Evolutionary conservation across 75 land plant species (phyloP).

Genomic region (Pinus tabuliformis): DNA sequence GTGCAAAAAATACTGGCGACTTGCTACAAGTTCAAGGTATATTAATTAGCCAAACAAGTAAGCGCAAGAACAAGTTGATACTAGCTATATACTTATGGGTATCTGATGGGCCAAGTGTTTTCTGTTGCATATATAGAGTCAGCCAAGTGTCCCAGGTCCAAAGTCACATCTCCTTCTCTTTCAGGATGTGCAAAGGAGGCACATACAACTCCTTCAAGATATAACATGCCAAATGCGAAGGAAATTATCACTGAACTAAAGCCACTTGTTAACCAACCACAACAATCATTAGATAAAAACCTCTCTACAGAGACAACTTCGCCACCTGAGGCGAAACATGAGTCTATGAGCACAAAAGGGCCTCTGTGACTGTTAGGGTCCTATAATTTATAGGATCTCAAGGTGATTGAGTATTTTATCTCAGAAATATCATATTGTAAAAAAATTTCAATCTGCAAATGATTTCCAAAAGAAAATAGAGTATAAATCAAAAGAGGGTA

Average conservation of each 20-base stretch:
- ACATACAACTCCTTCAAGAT: slow-evolving; percentile 10
- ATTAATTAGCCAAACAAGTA: background rate
- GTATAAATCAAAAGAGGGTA: too few relatives aligned
- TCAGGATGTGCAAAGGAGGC: slow-evolving; percentile 38
- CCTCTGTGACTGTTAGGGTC: slow-evolving; percentile 24
- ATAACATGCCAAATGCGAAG: slow-evolving; percentile 15
- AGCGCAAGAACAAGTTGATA: background rate
- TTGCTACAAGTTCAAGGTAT: slow-evolving; percentile 62
- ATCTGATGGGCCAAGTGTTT: background rate
- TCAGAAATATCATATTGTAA: too few relatives aligned
- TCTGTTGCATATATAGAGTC: slow-evolving; percentile 70
- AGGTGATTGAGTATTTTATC: slow-evolving; percentile 14
- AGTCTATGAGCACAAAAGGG: slow-evolving; percentile 50
- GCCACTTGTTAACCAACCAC: slow-evolving; percentile 14
- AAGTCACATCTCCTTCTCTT: slow-evolving; percentile 48
- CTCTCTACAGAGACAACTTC: slow-evolving; percentile 26
- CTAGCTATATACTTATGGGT: background rate
- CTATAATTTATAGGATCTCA: too few relatives aligned
- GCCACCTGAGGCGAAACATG: slow-evolving; percentile 56
- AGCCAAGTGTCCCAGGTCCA: slow-evolving; percentile 48
- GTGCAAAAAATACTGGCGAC: slow-evolving; percentile 83
- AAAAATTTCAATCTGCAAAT: too few relatives aligned
- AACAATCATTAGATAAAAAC: slow-evolving; percentile 30
- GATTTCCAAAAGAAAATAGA: too few relatives aligned
- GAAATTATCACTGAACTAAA: slow-evolving; percentile 20